Evolutionary conservation across 495 filamentous ascomycete species (phyloP).

Genomic region (Choiromyces venosus): DNA sequence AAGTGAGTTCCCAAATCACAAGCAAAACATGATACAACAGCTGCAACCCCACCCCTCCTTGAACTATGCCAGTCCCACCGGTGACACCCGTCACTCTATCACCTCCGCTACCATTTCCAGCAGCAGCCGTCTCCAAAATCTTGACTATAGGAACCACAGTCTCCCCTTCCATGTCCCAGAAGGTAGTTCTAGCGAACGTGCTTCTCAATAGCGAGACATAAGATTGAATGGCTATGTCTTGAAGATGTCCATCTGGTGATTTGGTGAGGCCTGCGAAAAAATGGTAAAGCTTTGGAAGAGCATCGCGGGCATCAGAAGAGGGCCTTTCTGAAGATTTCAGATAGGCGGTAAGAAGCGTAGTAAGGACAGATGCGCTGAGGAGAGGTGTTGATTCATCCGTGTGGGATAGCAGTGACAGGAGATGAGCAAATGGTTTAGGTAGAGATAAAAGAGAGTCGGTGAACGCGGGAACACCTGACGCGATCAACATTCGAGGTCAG

Average conservation of each 20-base stretch:
- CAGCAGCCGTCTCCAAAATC: conserved; percentile 73
- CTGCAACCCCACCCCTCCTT: conserved; percentile 83
- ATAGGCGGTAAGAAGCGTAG: conserved; percentile 69
- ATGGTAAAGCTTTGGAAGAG: conserved; percentile 76
- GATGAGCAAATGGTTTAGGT: conserved; percentile 80
- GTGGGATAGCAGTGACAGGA: conserved; percentile 73
- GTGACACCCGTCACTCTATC: conserved; percentile 58
- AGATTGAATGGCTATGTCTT: conserved; percentile 90
- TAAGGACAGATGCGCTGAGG: conserved; percentile 80
- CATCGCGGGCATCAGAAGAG: conserved; percentile 55
- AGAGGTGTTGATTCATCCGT: conserved; percentile 82
- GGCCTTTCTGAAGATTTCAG: conserved; percentile 55
- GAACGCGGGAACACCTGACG: conserved; percentile 69
- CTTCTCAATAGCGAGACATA: conserved; percentile 83
- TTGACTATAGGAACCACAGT: conserved; percentile 76
- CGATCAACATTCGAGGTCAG: conserved; percentile 23
- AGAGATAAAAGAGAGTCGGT: conserved; percentile 66
- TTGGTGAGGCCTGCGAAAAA: conserved; percentile 79
- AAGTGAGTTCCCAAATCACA: conserved; percentile 91
- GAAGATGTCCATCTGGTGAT: conserved; percentile 76
- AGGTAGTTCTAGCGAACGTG: conserved; percentile 65
- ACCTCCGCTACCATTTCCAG: conserved; percentile 56
- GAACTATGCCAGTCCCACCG: conserved; percentile 54
- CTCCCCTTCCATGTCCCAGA: conserved; percentile 81
- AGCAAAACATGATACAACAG: conserved; percentile 91